Conservation (phyloP, 2,329 filamentous ascomycete species). For the Drechslerella stenobrocha region DNA sequence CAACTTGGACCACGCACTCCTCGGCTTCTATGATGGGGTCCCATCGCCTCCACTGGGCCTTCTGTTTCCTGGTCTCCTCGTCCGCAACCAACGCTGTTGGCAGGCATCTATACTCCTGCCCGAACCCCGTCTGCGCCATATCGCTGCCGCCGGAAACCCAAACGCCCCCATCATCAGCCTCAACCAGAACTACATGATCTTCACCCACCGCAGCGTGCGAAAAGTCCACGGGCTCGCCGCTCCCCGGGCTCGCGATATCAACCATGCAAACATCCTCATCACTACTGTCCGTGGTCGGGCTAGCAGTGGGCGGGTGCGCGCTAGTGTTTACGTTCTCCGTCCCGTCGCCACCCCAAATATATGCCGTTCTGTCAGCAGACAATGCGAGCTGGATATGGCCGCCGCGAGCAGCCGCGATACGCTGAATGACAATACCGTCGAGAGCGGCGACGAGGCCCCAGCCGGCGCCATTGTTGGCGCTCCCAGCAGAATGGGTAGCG, state of each 20-base stretch:
- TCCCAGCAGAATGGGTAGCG: not conserved
- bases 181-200: slow-evolving; percentile 24
- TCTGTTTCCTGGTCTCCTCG: slow-evolving; percentile 1
- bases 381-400: slow-evolving; percentile 28
- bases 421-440: slow-evolving; percentile 11
- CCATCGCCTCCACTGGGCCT: slow-evolving; percentile 8
- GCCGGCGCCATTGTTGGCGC: slow-evolving; percentile 1
- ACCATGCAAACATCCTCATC: slow-evolving; percentile 24
- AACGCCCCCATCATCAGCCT: not conserved
- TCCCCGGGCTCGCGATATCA: slow-evolving; percentile 2
- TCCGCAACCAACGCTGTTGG: slow-evolving; percentile 19
- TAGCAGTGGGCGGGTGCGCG: not conserved
- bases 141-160: slow-evolving; percentile 36
- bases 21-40: not conserved
- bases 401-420: slow-evolving; percentile 11
- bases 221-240: slow-evolving; percentile 20
- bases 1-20: slow-evolving; percentile 2
- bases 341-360: slow-evolving; percentile 40
- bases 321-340: slow-evolving; percentile 26
- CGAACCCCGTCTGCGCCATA: slow-evolving; percentile 36
- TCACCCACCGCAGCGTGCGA: slow-evolving; percentile 13
- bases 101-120: slow-evolving; percentile 20
- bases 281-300: not conserved
- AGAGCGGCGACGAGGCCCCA: slow-evolving; percentile 38
- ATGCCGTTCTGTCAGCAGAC: slow-evolving; percentile 20